A percentile compares a stretch with the other conserved stretches of the same genome.
Evolutionary conservation across 306 rosid species (phyloP).

Genomic region (Dalbergia oliveri): DNA sequence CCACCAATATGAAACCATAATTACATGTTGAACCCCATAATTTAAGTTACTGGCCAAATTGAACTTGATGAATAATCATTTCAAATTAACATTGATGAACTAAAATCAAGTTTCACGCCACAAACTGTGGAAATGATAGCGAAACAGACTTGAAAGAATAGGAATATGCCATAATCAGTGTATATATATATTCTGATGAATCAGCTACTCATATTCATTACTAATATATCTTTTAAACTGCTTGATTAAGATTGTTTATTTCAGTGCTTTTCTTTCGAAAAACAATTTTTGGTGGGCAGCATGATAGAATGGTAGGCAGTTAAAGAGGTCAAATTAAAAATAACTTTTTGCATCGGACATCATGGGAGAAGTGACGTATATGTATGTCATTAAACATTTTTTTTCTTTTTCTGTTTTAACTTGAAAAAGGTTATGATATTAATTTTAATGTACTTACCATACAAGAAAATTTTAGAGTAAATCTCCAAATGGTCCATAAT

Average conservation of each 20-base stretch:
- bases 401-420: background rate
- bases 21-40: conserved; percentile 50
- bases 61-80: conserved; percentile 33
- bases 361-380: background rate
- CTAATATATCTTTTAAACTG: background rate
- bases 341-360: background rate
- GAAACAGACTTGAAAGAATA: conserved; percentile 20
- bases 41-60: conserved; percentile 20
- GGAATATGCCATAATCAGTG: conserved; percentile 7
- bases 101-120: conserved; percentile 14
- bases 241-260: background rate
- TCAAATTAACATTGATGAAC: conserved; percentile 41
- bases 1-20: conserved; percentile 57
- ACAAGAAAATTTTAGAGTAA: too few species aligned
- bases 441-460: too few species aligned
- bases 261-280: background rate
- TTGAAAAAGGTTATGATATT: background rate
- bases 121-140: conserved; percentile 18
- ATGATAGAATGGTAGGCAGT: background rate
- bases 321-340: background rate
- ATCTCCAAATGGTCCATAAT: too few species aligned
- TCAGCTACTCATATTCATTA: background rate
- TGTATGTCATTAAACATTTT: background rate
- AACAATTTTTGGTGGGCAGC: background rate
- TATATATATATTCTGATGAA: background rate